Conservation (phyloP, 371 early-diverging fungal genomes). For the Rhizopus sp. region DNA sequence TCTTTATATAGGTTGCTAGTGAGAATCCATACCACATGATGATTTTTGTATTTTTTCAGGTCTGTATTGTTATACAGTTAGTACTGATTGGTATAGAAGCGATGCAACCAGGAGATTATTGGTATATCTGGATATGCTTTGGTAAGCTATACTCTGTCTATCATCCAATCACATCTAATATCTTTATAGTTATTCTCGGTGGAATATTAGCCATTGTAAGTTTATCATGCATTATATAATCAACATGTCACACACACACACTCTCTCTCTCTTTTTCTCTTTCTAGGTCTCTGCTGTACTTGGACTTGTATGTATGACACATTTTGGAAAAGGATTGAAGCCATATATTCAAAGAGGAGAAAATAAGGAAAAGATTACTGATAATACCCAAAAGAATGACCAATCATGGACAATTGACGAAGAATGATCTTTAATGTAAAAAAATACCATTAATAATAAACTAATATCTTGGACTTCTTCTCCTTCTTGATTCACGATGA, state of each 20-base stretch:
- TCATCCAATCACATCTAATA: neutral
- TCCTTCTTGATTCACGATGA: slow-evolving; percentile 22
- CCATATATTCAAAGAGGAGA: slow-evolving; percentile 49
- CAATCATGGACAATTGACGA: slow-evolving; percentile 48
- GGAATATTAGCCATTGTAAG: slow-evolving; percentile 40
- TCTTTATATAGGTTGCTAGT: slow-evolving; percentile 27
- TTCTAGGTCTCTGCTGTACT: slow-evolving; percentile 25
- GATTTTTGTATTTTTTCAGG: slow-evolving; percentile 42
- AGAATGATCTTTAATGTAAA: slow-evolving; percentile 20
- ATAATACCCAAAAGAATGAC: slow-evolving; percentile 20
- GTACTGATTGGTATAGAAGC: slow-evolving; percentile 38
- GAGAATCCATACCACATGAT: slow-evolving; percentile 39
- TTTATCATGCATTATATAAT: neutral
- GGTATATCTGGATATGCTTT: slow-evolving; percentile 53
- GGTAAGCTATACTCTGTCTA: slow-evolving; percentile 28
- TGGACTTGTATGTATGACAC: slow-evolving; percentile 31
- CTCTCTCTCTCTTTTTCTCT: slow-evolving; percentile 4
- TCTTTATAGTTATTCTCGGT: slow-evolving; percentile 35
- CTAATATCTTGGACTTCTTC: slow-evolving; percentile 11
- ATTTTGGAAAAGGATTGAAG: slow-evolving; percentile 42
- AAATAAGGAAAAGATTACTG: slow-evolving; percentile 26
- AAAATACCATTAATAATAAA: neutral
- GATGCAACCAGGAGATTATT: slow-evolving; percentile 22
- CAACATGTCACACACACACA: neutral
- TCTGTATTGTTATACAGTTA: slow-evolving; percentile 34